phyloP scores from a whole-genome alignment of 441 rosid species.

The Arabidopsis lyrata region DNA sequence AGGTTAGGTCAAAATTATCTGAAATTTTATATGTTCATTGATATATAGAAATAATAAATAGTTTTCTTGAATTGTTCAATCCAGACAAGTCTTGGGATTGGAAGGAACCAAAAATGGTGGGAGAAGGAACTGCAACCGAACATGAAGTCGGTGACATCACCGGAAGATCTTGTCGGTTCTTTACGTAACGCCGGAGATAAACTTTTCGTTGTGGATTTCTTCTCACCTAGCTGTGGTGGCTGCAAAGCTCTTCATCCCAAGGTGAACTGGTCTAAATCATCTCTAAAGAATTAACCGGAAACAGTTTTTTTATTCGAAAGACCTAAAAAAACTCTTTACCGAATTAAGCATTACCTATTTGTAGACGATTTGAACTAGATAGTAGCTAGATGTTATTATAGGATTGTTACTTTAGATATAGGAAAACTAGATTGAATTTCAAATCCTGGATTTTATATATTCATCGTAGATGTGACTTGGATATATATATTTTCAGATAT shows the following conservation, averaged over 20 bases:
- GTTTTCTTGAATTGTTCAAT: slow-evolving; percentile 20
- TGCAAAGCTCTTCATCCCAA: slow-evolving; percentile 91
- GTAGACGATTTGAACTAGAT: not conserved
- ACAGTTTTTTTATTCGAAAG: not conserved
- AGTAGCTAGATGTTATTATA: not conserved
- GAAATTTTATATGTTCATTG: too few relatives aligned
- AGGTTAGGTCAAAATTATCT: slow-evolving; percentile 17
- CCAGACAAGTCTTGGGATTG: slow-evolving; percentile 56
- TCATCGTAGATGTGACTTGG: not conserved
- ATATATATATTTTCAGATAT: slow-evolving; percentile 48
- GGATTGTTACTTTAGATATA: slow-evolving; percentile 4
- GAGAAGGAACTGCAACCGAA: slow-evolving; percentile 68
- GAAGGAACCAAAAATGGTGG: slow-evolving; percentile 72
- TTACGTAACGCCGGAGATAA: slow-evolving; percentile 67
- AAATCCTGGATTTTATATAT: not conserved
- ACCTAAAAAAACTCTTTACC: not conserved
- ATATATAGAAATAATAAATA: too few relatives aligned
- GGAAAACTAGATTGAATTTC: not conserved
- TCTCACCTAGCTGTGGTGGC: slow-evolving; percentile 92
- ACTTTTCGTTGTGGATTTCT: slow-evolving; percentile 78
- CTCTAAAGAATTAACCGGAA: not conserved
- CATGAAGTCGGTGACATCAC: slow-evolving; percentile 73
- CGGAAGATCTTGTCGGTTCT: slow-evolving; percentile 71
- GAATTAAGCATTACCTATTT: not conserved
- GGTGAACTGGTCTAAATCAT: slow-evolving; percentile 45